phyloP scores from a whole-genome alignment of 192 early-diverging fungal species.

The Chytriomyces sp. region DNA sequence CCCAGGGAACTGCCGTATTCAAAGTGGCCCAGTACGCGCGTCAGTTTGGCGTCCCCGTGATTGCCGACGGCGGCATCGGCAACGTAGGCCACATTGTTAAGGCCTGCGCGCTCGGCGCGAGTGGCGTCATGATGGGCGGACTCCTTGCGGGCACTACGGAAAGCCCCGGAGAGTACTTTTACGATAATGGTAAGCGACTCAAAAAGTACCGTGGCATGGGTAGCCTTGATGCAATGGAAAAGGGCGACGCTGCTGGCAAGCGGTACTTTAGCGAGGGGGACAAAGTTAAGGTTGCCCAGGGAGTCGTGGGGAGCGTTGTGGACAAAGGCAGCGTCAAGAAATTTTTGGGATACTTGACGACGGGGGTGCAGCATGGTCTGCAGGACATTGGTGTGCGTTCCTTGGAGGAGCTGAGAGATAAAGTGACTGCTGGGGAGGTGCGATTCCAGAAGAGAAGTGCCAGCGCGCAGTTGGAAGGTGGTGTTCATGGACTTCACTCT shows the following conservation, averaged over 20 bases:
- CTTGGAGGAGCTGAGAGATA: conserved; percentile 68
- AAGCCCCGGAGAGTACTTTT: conserved; percentile 97
- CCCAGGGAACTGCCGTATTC: conserved; percentile 96
- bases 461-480: conserved; percentile 94
- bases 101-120: conserved; percentile 91
- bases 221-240: conserved; percentile 95
- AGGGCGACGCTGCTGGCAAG: conserved; percentile 67
- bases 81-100: conserved; percentile 98
- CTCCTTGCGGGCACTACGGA: conserved; percentile 94
- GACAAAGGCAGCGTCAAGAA: conserved; percentile 96
- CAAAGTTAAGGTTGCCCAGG: conserved; percentile 98
- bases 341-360: conserved; percentile 87
- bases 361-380: conserved; percentile 94
- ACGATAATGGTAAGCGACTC: conserved; percentile 93
- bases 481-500: conserved; percentile 87
- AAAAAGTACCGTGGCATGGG: conserved; percentile 99
- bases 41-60: conserved; percentile 91
- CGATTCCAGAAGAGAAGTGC: conserved; percentile 95
- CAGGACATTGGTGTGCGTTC: conserved; percentile 92
- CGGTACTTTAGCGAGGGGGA: conserved; percentile 98
- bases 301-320: conserved; percentile 94
- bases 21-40: conserved; percentile 92
- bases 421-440: conserved; percentile 70
- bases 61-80: conserved; percentile 96
- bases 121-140: conserved; percentile 98